Evolutionary conservation across 2,329 filamentous ascomycete genomes (phyloP).

Genomic region (Botrytis fragariae): DNA sequence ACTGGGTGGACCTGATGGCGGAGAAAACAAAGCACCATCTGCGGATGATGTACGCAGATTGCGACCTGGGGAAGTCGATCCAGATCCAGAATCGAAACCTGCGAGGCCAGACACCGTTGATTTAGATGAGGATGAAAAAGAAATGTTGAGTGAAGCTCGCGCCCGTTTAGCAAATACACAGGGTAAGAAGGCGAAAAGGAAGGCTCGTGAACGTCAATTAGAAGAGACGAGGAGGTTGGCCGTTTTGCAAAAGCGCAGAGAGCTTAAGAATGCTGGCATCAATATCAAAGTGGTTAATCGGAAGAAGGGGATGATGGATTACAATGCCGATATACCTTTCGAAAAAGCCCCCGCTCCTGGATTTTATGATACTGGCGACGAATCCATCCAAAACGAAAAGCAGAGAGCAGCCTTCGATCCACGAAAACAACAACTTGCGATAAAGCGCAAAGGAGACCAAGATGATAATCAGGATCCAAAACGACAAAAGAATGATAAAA

Average conservation of each 20-base stretch:
- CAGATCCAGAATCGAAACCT: slow-evolving; percentile 95
- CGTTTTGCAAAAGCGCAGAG: slow-evolving; percentile 87
- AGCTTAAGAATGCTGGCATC: slow-evolving; percentile 96
- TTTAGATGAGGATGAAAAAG: slow-evolving; percentile 97
- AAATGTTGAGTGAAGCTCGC: slow-evolving; percentile 97
- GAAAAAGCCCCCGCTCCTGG: slow-evolving; percentile 86
- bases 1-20: slow-evolving; percentile 80
- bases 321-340: slow-evolving; percentile 98
- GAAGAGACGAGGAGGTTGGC: slow-evolving; percentile 91
- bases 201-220: slow-evolving; percentile 90
- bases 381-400: slow-evolving; percentile 75
- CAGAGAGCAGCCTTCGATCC: slow-evolving; percentile 87
- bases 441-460: slow-evolving; percentile 88
- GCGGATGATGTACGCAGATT: slow-evolving; percentile 89
- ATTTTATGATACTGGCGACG: slow-evolving; percentile 91
- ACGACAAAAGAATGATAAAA: slow-evolving; percentile 84
- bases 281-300: slow-evolving; percentile 92
- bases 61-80: slow-evolving; percentile 89
- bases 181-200: slow-evolving; percentile 97
- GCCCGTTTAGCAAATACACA: slow-evolving; percentile 96
- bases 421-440: slow-evolving; percentile 83
- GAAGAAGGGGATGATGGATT: slow-evolving; percentile 98
- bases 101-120: slow-evolving; percentile 96
- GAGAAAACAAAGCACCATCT: slow-evolving; percentile 80
- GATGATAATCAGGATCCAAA: slow-evolving; percentile 81